Percentiles rank a stretch among this genome's conserved stretches.
These are phyloP conservation scores for Linanthus parryae DNA, from an alignment of 148 eudicot species.

Conservation along the genomic window DNA sequence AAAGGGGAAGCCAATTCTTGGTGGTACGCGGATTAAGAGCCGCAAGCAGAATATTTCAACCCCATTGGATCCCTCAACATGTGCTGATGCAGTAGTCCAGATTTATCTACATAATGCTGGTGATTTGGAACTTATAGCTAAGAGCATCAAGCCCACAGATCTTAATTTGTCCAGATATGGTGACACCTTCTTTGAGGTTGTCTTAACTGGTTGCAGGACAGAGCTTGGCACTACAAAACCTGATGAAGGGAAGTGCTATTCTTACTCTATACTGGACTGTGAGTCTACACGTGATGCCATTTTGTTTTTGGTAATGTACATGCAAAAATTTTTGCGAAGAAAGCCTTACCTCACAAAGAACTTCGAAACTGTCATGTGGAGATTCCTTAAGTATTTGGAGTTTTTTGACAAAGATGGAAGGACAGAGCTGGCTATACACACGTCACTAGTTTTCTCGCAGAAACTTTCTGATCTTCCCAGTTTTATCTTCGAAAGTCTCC, in stretches of 20 bases:
- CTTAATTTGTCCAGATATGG: conserved; percentile 97
- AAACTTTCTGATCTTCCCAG: too few relatives aligned
- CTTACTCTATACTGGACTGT: conserved; percentile 83
- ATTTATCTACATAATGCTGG: conserved; percentile 99
- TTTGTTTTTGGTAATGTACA: too few relatives aligned
- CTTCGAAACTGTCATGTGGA: too few relatives aligned
- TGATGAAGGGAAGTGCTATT: conserved; percentile 96
- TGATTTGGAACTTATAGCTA: conserved; percentile 98
- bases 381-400: too few relatives aligned
- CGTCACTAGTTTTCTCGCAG: too few relatives aligned
- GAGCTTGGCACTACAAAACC: conserved; percentile 96
- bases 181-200: conserved; percentile 97
- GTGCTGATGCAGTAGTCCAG: conserved; percentile 99
- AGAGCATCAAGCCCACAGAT: conserved; percentile 85
- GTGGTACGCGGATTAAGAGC: conserved; percentile 99
- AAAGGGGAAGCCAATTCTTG: too few relatives aligned
- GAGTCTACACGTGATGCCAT: too few relatives aligned
- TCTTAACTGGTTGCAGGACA: conserved; percentile 90
- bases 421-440: too few relatives aligned
- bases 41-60: conserved; percentile 99
- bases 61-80: conserved; percentile 99
- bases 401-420: too few relatives aligned
- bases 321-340: too few relatives aligned
- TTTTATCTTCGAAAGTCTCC: too few relatives aligned
- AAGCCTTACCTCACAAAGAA: too few relatives aligned